Conservation (phyloP, 768 basidiomycete species). For the Coprinellus micaceus region DNA sequence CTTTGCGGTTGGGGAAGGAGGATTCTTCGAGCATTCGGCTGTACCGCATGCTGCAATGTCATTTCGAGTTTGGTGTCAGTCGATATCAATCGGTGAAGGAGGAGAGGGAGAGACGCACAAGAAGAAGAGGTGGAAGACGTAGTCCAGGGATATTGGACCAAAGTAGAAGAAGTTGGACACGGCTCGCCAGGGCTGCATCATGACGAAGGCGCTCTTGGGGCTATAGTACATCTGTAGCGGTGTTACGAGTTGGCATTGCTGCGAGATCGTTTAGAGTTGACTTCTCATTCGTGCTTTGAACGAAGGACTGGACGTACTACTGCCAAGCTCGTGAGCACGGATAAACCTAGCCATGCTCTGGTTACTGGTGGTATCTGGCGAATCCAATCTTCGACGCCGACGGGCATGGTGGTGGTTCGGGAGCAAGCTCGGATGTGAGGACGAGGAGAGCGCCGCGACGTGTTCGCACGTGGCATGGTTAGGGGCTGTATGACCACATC, state of each 20-base stretch:
- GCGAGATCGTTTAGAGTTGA: not conserved
- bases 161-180: constrained; percentile 95
- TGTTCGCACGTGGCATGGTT: not conserved
- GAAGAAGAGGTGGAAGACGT: constrained; percentile 97
- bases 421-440: too few species aligned
- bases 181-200: constrained; percentile 86
- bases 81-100: too few species aligned
- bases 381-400: constrained; percentile 88
- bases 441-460: too few species aligned
- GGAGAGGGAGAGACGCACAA: constrained; percentile 59
- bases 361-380: constrained; percentile 90
- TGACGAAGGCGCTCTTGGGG: constrained; percentile 77
- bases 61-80: not conserved
- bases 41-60: constrained; percentile 81
- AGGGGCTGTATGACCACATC: not conserved
- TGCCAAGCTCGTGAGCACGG: constrained; percentile 77
- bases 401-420: constrained; percentile 50
- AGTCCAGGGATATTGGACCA: constrained; percentile 88
- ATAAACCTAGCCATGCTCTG: constrained; percentile 76
- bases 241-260: constrained; percentile 93
- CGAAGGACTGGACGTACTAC: constrained; percentile 70
- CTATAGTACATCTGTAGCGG: constrained; percentile 93
- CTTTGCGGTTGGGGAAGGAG: constrained; percentile 84
- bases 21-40: constrained; percentile 96
- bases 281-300: not conserved